A percentile compares a stretch with the other conserved stretches of the same genome.
These are phyloP conservation scores for Pythium apleroticum DNA, from an alignment of 352 stramenopile species.

Conservation along the genomic window DNA sequence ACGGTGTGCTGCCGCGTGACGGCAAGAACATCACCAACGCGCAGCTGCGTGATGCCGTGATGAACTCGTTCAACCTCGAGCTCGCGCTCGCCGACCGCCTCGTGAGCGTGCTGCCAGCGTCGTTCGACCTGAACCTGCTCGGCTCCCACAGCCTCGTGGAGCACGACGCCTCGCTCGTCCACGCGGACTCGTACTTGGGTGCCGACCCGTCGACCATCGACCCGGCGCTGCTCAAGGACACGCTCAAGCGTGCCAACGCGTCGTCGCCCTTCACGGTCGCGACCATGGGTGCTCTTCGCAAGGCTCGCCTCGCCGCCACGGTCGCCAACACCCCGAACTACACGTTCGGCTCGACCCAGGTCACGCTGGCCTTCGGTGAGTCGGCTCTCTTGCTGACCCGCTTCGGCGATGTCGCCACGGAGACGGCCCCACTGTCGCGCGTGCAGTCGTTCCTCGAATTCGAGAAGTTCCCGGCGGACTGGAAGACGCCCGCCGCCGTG, in stretches of 20 bases:
- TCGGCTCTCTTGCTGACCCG: conserved; percentile 5
- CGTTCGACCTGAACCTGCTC: conserved; percentile 28
- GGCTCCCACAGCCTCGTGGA: conserved; percentile 44
- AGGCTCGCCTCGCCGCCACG: not conserved
- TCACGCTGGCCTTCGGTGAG: conserved; percentile 12
- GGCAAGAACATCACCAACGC: conserved; percentile 35
- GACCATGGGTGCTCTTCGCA: conserved; percentile 7
- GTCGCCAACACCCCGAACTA: not conserved
- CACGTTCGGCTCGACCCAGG: conserved; percentile 2
- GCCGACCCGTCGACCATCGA: conserved; percentile 32
- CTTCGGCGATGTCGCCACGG: conserved; percentile 12
- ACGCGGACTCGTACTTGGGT: conserved; percentile 35
- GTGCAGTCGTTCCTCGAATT: conserved; percentile 10
- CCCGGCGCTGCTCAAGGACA: conserved; percentile 28
- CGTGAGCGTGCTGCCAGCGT: conserved; percentile 6
- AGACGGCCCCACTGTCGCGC: not conserved
- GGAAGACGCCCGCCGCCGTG: not conserved
- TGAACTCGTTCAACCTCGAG: conserved; percentile 39
- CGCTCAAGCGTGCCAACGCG: conserved; percentile 24
- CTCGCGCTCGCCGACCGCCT: conserved; percentile 15
- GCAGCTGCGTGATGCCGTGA: conserved; percentile 23
- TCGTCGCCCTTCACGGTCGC: not conserved
- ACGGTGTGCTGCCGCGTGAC: conserved; percentile 52
- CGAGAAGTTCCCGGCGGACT: conserved; percentile 14
- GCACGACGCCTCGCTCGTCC: conserved; percentile 32